Base-by-base conservation (phyloP, 2,329 filamentous ascomycete species). In the Clonostachys rosea region DNA sequence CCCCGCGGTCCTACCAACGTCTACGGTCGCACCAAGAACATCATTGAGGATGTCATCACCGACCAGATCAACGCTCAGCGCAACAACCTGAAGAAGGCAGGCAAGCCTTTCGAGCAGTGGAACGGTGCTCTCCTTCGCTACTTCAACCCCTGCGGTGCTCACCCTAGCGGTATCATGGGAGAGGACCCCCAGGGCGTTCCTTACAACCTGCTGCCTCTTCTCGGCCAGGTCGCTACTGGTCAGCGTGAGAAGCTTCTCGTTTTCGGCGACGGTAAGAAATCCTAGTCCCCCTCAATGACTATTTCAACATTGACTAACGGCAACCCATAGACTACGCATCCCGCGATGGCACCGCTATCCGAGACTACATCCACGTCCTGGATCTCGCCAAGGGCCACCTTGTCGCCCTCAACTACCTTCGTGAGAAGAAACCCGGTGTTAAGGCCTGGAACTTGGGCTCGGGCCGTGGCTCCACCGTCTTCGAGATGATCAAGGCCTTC, bases 401-500 rank as follows among this genome's bases (percentile, higher is more conserved):
- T 49, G 81, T 89, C 50, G 94, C 95, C 18, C 85, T 99, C 57
- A 91, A 94, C 73, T 89, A 95, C 73, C 85, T 96, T 44, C 87
- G 87, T 58, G 79, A 87, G 54, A 74, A 92, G 56, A 81, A 90
- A 59, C 92, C 94, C 16, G 94, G 94, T 48, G 88, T 96, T 56
- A 87, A 89, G 65, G 91, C 91, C 48, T 99, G 92, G 92, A 99
- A 99, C 71, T 68, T 99, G 56, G 95, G 95, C 49, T 96, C 91
- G 1, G 94, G 94, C 51, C 89, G 87, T 58, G 94, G 94, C 57
- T 95, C 87, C 69, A 99, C 94, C 18, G 94, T 99, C 48, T 94
- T 91, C 63, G 91, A 99, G 66, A 99, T 99, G 75, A 85, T 99
- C 79, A 89, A 92, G 57, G 91, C 94, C 46, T 99, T 99, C 74